Evolutionary conservation across 129 eudicot species (phyloP).

Genomic region (Lactuca saligna): DNA sequence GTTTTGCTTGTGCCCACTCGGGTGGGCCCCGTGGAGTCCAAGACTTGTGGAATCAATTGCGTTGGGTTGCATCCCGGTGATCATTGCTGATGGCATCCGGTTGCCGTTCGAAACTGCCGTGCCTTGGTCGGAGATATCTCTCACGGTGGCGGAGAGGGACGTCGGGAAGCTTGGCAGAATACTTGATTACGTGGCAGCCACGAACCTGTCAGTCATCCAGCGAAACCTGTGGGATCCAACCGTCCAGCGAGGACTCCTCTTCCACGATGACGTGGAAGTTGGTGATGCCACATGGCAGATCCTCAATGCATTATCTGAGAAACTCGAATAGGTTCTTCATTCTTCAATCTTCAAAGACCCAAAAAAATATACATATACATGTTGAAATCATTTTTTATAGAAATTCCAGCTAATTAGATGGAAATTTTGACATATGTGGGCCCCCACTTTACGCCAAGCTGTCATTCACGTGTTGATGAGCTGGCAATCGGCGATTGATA

Average conservation of each 20-base stretch:
- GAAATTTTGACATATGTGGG: neutral
- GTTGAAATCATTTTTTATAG: conserved; percentile 19
- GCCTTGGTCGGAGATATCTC: conserved; percentile 68
- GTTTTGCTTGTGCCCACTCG: conserved; percentile 86
- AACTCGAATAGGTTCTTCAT: conserved; percentile 32
- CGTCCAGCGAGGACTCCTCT: conserved; percentile 49
- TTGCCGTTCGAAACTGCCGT: conserved; percentile 58
- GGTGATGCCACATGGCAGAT: conserved; percentile 91
- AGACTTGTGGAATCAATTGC: conserved; percentile 78
- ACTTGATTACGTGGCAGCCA: conserved; percentile 67
- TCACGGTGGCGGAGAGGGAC: conserved; percentile 71
- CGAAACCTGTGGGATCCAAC: conserved; percentile 54
- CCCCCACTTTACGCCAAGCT: conserved; percentile 6
- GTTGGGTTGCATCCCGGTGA: conserved; percentile 82
- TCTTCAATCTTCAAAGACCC: conserved; percentile 17
- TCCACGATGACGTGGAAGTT: conserved; percentile 36
- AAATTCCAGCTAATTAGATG: neutral
- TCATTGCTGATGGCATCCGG: conserved; percentile 76
- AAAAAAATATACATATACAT: conserved; percentile 8
- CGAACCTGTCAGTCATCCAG: conserved; percentile 60
- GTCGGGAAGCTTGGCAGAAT: conserved; percentile 50
- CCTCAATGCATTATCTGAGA: conserved; percentile 37
- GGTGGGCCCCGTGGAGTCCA: conserved; percentile 99
- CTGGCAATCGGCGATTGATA: conserved; percentile 10
- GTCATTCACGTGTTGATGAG: neutral